These are phyloP conservation scores for Termitomyces sp. DNA, from an alignment of 768 basidiomycete genomes.

Conservation along the genomic window DNA sequence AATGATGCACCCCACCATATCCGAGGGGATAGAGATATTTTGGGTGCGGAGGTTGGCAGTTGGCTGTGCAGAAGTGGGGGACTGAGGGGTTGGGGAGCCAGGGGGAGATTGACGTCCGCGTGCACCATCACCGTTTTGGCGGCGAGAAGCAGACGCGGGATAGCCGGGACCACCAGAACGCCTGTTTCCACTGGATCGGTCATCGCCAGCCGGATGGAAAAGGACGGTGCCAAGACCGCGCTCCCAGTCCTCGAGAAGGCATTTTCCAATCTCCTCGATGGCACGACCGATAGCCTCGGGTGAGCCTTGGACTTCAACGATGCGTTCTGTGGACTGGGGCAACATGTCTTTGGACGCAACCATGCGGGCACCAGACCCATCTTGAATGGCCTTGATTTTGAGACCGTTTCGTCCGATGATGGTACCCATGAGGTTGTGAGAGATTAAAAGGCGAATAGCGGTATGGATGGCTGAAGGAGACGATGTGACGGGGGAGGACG, in stretches of 20 bases:
- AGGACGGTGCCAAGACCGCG: constrained; percentile 89
- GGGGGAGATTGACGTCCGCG: constrained; percentile 47
- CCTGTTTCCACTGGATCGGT: constrained; percentile 45
- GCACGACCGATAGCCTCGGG: constrained; percentile 91
- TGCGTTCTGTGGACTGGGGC: constrained; percentile 97
- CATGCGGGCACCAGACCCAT: constrained; percentile 94
- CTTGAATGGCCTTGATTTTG: constrained; percentile 99
- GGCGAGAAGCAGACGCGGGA: constrained; percentile 43
- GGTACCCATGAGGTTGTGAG: constrained; percentile 98
- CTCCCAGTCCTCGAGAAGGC: constrained; percentile 96
- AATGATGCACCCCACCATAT: constrained; percentile 98
- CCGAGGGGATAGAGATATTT: constrained; percentile 98
- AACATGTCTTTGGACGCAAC: constrained; percentile 99
- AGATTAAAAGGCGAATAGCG: constrained; percentile 94
- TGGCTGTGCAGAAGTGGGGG: constrained; percentile 49
- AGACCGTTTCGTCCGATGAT: constrained; percentile 94
- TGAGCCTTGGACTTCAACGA: constrained; percentile 95
- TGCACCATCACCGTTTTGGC: constrained; percentile 56
- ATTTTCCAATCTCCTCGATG: constrained; percentile 93
- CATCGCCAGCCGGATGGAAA: constrained; percentile 90
- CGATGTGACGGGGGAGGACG: constrained; percentile 63
- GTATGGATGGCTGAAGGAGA: constrained; percentile 76
- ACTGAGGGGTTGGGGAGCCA: constrained; percentile 38
- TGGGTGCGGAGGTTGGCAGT: constrained; percentile 90
- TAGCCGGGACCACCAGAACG: constrained; percentile 50